phyloP scores from a whole-genome alignment of 805 yeast genomes.

The Candida morakotiae region DNA sequence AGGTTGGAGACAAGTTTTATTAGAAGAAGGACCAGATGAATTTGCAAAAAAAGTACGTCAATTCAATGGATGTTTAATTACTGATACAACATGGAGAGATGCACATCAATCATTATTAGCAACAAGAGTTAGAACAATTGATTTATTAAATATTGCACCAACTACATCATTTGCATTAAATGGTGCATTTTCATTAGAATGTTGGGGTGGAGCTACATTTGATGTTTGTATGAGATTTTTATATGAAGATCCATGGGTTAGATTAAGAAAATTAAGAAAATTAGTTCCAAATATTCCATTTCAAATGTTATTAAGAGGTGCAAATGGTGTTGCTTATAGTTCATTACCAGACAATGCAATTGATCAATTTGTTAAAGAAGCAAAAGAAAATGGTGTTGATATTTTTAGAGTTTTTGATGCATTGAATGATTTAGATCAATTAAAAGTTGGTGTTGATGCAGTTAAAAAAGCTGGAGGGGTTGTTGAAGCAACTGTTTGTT shows the following conservation, averaged over 20 bases:
- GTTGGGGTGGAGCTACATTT: conserved; percentile 99
- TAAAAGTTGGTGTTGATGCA: conserved; percentile 96
- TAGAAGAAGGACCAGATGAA: conserved; percentile 81
- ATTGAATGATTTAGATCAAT: conserved; percentile 91
- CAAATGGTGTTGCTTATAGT: conserved; percentile 98
- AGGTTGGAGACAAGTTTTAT: conserved; percentile 90
- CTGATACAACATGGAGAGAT: conserved; percentile 99
- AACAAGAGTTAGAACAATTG: conserved; percentile 94
- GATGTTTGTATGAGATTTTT: conserved; percentile 98
- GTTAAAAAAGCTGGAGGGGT: conserved; percentile 99
- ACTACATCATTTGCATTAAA: conserved; percentile 86
- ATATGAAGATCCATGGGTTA: conserved; percentile 98
- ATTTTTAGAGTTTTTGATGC: conserved; percentile 98
- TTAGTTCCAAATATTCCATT: conserved; percentile 97
- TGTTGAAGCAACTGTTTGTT: conserved; percentile 96
- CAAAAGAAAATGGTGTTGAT: conserved; percentile 94
- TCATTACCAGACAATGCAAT: conserved; percentile 98
- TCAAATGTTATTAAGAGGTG: conserved; percentile 99
- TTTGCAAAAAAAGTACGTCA: conserved; percentile 86
- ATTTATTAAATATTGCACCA: conserved; percentile 86
- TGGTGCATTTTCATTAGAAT: conserved; percentile 93
- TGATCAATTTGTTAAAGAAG: conserved; percentile 93
- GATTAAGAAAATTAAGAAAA: conserved; percentile 81
- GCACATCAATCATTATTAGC: conserved; percentile 98
- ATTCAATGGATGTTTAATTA: conserved; percentile 81